phyloP scores from a whole-genome alignment of 1,284 basidiomycete species.

The Phylloboletellus chloephorus region DNA sequence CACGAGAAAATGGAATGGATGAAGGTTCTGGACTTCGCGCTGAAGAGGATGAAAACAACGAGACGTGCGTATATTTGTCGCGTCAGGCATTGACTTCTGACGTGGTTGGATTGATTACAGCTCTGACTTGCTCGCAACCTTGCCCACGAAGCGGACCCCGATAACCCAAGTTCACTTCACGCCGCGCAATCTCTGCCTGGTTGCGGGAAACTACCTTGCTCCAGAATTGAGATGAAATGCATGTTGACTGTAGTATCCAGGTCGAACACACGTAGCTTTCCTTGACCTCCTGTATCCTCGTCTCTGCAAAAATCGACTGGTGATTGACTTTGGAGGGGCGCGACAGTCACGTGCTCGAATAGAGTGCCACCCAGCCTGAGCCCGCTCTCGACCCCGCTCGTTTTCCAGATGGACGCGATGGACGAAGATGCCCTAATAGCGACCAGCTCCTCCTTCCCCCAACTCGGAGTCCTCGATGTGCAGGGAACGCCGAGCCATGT shows the following conservation, averaged over 20 bases:
- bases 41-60: conserved; percentile 47
- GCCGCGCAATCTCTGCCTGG: conserved; percentile 88
- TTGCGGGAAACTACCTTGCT: conserved; percentile 67
- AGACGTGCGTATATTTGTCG: conserved; percentile 48
- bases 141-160: conserved; percentile 93
- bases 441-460: conserved; percentile 20
- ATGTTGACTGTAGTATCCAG: background rate
- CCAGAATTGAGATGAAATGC: conserved; percentile 48
- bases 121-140: conserved; percentile 84
- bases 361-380: conserved; percentile 23
- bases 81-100: background rate
- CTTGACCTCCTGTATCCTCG: background rate
- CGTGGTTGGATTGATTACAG: conserved; percentile 37
- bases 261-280: background rate
- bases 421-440: conserved; percentile 30
- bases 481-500: conserved; percentile 16
- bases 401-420: conserved; percentile 31
- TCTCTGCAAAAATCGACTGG: no score
- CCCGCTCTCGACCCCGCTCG: background rate
- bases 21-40: conserved; percentile 31
- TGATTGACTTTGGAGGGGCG: no score
- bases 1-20: conserved; percentile 48
- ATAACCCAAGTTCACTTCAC: conserved; percentile 92
- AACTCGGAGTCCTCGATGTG: conserved; percentile 17
- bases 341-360: conserved; percentile 20